These are phyloP conservation scores for Drosera capensis DNA, from an alignment of 148 eudicot species.

Conservation along the genomic window DNA sequence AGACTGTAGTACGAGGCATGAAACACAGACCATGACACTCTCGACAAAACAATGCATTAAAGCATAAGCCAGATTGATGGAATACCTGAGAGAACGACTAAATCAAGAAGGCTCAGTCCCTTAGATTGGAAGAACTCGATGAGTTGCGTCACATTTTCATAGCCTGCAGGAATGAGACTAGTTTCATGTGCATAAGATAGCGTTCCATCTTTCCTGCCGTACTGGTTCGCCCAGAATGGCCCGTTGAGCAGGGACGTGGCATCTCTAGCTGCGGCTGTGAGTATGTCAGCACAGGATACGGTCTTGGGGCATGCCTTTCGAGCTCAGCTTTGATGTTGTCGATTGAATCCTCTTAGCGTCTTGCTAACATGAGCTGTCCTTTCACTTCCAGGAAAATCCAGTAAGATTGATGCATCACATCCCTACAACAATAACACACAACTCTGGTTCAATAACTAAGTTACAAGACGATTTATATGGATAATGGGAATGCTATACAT, in stretches of 20 bases:
- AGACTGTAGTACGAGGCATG: too few species aligned
- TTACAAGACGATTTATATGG: too few species aligned
- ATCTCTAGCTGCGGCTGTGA: conserved; percentile 63
- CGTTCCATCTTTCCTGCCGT: conserved; percentile 57
- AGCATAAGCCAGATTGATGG: too few species aligned
- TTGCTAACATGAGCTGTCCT: conserved; percentile 41
- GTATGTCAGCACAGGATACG: conserved; percentile 76
- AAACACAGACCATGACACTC: too few species aligned
- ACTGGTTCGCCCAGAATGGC: conserved; percentile 53
- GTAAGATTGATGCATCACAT: conserved; percentile 63
- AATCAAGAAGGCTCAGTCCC: conserved; percentile 43
- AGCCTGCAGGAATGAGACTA: conserved; percentile 33
- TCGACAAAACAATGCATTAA: too few species aligned
- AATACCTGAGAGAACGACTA: conserved; percentile 69
- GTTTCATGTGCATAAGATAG: conserved; percentile 42
- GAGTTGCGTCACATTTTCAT: conserved; percentile 38
- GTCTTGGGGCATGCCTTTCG: conserved; percentile 44
- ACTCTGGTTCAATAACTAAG: too few species aligned
- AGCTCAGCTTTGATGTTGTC: conserved; percentile 44
- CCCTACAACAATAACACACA: too few species aligned
- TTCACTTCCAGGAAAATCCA: conserved; percentile 43
- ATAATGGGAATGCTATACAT: too few species aligned
- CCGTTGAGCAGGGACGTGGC: conserved; percentile 53
- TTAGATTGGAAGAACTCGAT: conserved; percentile 57
- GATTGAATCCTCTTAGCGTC: conserved; percentile 57